A percentile compares a stretch with the other conserved stretches of the same genome.
These are phyloP conservation scores for Ogataea hybrid DNA, from an alignment of 1,139 yeast genomes.

Conservation along the genomic window DNA sequence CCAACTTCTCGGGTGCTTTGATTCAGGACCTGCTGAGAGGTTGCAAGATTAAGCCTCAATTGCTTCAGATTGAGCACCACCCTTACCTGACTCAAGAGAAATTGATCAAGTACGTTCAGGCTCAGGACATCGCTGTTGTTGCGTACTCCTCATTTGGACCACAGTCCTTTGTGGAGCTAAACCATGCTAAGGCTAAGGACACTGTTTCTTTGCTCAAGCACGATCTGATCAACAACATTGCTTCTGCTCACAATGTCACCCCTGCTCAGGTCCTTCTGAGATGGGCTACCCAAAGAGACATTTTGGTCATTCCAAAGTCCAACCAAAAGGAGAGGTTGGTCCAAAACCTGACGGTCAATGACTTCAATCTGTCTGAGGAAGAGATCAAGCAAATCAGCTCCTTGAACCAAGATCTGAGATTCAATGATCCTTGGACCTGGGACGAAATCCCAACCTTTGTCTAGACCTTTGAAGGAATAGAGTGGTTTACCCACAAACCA, in stretches of 20 bases:
- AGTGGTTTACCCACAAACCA: too few species aligned
- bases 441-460: constrained; percentile 52
- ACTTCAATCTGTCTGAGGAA: constrained; percentile 50
- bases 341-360: constrained; percentile 55
- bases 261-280: constrained; percentile 67
- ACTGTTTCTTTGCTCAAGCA: constrained; percentile 58
- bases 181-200: constrained; percentile 49
- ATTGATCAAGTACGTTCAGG: constrained; percentile 62
- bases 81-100: constrained; percentile 82
- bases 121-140: constrained; percentile 64
- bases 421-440: constrained; percentile 87
- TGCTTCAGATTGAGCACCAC: constrained; percentile 87
- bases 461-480: constrained; percentile 8
- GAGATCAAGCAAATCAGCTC: constrained; percentile 52
- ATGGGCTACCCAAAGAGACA: constrained; percentile 77
- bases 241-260: constrained; percentile 48
- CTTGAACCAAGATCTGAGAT: constrained; percentile 69
- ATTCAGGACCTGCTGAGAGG: constrained; percentile 72
- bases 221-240: constrained; percentile 50
- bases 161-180: constrained; percentile 65
- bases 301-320: constrained; percentile 76
- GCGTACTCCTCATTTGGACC: constrained; percentile 90
- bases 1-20: constrained; percentile 78
- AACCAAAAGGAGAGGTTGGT: constrained; percentile 58
- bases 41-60: constrained; percentile 73